Conservation (phyloP, 2,329 filamentous ascomycete species). For the Aspergillus fumigatiaffinis region DNA sequence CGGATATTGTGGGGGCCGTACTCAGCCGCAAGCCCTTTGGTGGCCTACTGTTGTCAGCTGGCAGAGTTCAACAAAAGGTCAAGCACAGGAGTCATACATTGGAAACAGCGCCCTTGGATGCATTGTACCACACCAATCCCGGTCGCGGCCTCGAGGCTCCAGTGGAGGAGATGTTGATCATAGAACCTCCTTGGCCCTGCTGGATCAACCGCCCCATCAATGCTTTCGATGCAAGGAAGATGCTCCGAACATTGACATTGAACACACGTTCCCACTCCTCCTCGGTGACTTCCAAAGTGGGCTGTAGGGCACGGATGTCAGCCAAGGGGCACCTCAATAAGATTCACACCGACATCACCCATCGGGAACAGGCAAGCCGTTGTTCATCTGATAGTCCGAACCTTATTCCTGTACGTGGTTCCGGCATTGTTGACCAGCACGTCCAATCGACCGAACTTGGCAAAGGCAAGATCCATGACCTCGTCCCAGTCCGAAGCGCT, state of each 20-base stretch:
- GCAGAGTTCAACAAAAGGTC: neutral
- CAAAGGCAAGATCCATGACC: constrained; percentile 27
- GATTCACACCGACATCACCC: neutral
- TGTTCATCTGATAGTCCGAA: constrained; percentile 5
- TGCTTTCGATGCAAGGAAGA: constrained; percentile 34
- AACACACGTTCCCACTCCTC: constrained; percentile 44
- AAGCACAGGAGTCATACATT: constrained; percentile 29
- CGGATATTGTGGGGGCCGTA: constrained; percentile 69
- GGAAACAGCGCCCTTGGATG: constrained; percentile 42
- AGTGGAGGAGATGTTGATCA: constrained; percentile 45
- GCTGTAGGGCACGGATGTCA: constrained; percentile 17
- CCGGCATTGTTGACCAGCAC: constrained; percentile 49
- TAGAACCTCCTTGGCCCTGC: constrained; percentile 38
- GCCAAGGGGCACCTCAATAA: neutral
- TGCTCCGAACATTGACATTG: constrained; percentile 43
- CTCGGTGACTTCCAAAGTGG: constrained; percentile 40
- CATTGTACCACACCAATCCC: constrained; percentile 46
- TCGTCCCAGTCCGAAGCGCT: constrained; percentile 31
- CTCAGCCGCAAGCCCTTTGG: constrained; percentile 66
- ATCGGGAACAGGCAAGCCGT: neutral
- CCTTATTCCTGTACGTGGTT: constrained; percentile 39
- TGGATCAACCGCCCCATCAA: constrained; percentile 36
- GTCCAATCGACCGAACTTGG: constrained; percentile 36
- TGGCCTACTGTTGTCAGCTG: constrained; percentile 42
- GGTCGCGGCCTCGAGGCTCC: constrained; percentile 41